Conservation (phyloP, 2,329 filamentous ascomycete genomes). For the Aspergillus uvarum region DNA sequence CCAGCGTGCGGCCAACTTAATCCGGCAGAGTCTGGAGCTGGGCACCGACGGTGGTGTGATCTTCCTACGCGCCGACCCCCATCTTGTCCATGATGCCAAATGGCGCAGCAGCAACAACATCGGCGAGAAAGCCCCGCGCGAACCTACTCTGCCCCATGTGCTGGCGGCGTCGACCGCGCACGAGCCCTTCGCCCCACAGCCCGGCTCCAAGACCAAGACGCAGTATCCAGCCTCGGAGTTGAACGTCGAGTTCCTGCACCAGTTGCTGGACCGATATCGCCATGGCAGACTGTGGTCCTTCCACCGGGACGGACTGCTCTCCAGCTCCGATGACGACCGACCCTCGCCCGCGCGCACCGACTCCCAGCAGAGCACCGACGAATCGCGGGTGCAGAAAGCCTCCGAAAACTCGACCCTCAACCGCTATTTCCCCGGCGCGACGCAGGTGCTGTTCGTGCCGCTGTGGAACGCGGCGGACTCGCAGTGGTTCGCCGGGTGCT, state of each 20-base stretch:
- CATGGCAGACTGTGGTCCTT: conserved; percentile 52
- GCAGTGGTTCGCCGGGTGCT: conserved; percentile 49
- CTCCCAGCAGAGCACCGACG: conserved; percentile 17
- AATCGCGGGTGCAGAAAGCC: conserved; percentile 32
- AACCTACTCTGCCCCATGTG: conserved; percentile 17
- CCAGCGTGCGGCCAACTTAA: conserved; percentile 48
- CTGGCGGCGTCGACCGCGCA: conserved; percentile 38
- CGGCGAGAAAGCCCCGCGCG: conserved; percentile 29
- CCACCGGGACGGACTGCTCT: conserved; percentile 44
- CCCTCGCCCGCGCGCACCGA: conserved; percentile 8
- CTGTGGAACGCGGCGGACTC: conserved; percentile 52
- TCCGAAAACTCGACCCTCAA: conserved; percentile 42
- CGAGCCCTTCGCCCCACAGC: conserved; percentile 35
- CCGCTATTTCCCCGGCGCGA: conserved; percentile 48
- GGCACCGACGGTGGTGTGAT: conserved; percentile 48
- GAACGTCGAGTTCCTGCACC: conserved; percentile 33
- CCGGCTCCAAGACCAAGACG: conserved; percentile 23
- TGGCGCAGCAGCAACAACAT: conserved; percentile 30
- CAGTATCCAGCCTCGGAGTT: conserved; percentile 32
- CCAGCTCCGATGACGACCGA: conserved; percentile 47
- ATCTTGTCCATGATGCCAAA: conserved; percentile 27
- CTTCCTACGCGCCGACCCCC: conserved; percentile 35
- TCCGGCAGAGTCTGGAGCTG: conserved; percentile 50
- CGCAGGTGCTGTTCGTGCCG: conserved; percentile 52
- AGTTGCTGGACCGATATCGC: conserved; percentile 45